Evolutionary conservation across 495 filamentous ascomycete genomes (phyloP).

Genomic region (Barbatosphaeria neglecta): DNA sequence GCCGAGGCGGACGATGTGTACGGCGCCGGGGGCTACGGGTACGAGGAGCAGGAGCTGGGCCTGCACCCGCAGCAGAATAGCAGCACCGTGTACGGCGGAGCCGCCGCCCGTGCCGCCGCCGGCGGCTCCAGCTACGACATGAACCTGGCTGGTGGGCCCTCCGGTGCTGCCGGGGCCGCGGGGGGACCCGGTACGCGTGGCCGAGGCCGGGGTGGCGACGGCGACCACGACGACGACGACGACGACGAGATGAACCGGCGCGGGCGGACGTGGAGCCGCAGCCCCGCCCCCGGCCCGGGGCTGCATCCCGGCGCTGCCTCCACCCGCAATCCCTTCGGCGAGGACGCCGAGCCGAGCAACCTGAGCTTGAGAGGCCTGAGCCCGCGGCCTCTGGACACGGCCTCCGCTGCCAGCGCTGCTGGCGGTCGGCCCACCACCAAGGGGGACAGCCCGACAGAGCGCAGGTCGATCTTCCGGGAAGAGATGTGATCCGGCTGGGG

Average conservation of each 20-base stretch:
- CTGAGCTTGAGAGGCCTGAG: constrained; percentile 45
- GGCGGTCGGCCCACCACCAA: constrained; percentile 8
- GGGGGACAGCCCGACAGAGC: constrained; percentile 28
- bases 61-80: constrained; percentile 12
- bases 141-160: constrained; percentile 22
- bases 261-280: constrained; percentile 20
- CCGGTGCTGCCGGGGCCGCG: not conserved
- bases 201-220: too few species aligned
- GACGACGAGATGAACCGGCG: constrained; percentile 23
- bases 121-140: constrained; percentile 35
- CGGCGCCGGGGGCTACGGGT: constrained; percentile 37
- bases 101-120: not conserved
- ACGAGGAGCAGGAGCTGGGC: constrained; percentile 54
- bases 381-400: constrained; percentile 38
- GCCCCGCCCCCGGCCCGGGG: constrained; percentile 3
- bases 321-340: constrained; percentile 42
- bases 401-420: constrained; percentile 8
- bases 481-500: constrained; percentile 24
- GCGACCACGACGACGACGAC: too few species aligned
- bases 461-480: constrained; percentile 40
- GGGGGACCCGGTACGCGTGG: not conserved
- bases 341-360: constrained; percentile 43
- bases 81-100: constrained; percentile 2
- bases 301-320: not conserved
- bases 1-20: constrained; percentile 47